Evolutionary conservation across 2,329 filamentous ascomycete species (phyloP).

Genomic region (Talaromyces sp.): DNA sequence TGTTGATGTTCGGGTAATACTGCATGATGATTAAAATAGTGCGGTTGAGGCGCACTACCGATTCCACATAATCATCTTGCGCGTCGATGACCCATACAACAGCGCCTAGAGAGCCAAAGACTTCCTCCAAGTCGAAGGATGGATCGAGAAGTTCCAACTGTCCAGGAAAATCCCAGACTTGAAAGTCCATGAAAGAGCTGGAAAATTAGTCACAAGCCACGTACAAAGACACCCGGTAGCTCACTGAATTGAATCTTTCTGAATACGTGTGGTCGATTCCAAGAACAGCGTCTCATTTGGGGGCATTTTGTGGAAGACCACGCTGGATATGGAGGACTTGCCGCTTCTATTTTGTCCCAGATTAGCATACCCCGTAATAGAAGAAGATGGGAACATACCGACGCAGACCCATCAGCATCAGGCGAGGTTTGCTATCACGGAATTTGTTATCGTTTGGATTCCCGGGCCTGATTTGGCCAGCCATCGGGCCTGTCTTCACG

Average conservation of each 20-base stretch:
- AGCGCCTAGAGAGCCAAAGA: conserved; percentile 90
- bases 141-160: conserved; percentile 90
- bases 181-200: conserved; percentile 98
- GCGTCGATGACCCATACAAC: conserved; percentile 98
- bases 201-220: conserved; percentile 4
- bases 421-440: conserved; percentile 67
- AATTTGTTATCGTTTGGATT: conserved; percentile 36
- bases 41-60: conserved; percentile 76
- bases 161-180: conserved; percentile 95
- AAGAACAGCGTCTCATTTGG: conserved; percentile 94
- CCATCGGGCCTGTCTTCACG: conserved; percentile 19
- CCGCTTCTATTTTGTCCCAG: conserved; percentile 63
- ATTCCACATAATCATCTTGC: conserved; percentile 94
- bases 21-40: conserved; percentile 87
- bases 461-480: conserved; percentile 22
- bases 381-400: conserved; percentile 54
- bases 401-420: conserved; percentile 92
- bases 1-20: conserved; percentile 86
- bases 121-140: conserved; percentile 83
- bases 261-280: conserved; percentile 88
- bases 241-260: conserved; percentile 92
- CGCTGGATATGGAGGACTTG: conserved; percentile 96
- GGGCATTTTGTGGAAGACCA: conserved; percentile 98
- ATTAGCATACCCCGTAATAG: conserved; percentile 14
- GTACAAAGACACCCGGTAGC: conserved; percentile 29